These are phyloP conservation scores for Boletus vermiculosoides DNA, from an alignment of 768 basidiomycete genomes.

Conservation along the genomic window DNA sequence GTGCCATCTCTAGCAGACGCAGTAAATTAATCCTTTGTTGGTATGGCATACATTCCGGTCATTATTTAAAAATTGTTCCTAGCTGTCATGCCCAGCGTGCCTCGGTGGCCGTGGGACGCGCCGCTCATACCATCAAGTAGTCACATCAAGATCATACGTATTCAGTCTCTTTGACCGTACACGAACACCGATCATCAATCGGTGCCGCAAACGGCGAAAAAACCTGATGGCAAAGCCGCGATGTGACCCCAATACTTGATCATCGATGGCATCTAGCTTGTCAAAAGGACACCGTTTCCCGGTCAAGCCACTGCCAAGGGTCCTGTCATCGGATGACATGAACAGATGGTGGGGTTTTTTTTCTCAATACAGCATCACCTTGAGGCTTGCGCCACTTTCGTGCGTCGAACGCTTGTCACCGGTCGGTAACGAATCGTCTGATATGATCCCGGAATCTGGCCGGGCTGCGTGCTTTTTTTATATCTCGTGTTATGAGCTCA, in stretches of 20 bases:
- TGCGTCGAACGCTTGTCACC: not conserved
- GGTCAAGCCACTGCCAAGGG: slow-evolving; percentile 8
- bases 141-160: not conserved
- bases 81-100: not conserved
- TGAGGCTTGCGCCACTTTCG: not conserved
- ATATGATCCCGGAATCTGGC: not conserved
- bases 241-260: not conserved
- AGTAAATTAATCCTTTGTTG: slow-evolving; percentile 5
- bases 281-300: not conserved
- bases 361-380: not conserved
- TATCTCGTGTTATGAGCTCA: too few relatives aligned
- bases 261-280: slow-evolving; percentile 1
- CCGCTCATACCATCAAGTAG: not conserved
- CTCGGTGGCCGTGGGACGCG: slow-evolving; percentile 1
- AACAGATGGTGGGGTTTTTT: not conserved
- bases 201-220: not conserved
- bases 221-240: not conserved
- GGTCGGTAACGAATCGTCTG: not conserved
- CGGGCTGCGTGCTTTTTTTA: not conserved
- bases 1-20: not conserved
- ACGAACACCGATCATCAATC: slow-evolving; percentile 8
- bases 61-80: slow-evolving; percentile 1
- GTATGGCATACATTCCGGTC: not conserved
- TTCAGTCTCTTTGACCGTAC: not conserved
- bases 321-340: slow-evolving; percentile 9